Conservation (phyloP, 805 yeast genomes). For the Candida easanensis region DNA sequence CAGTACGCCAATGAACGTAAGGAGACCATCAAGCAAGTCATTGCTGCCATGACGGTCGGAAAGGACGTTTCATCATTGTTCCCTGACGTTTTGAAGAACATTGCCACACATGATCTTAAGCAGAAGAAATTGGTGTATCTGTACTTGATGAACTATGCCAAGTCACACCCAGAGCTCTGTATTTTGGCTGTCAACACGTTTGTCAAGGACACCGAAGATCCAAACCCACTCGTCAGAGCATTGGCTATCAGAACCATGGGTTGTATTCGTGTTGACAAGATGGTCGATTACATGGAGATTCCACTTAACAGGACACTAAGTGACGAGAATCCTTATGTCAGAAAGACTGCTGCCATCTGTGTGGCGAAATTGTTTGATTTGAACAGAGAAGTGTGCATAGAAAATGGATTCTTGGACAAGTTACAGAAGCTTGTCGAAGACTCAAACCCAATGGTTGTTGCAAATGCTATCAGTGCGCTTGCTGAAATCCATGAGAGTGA, state of each 20-base stretch:
- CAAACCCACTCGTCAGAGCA: conserved; percentile 93
- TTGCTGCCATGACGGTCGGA: conserved; percentile 97
- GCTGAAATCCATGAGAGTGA: conserved; percentile 77
- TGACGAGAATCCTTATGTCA: conserved; percentile 95
- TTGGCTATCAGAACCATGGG: conserved; percentile 99
- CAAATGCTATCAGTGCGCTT: conserved; percentile 85
- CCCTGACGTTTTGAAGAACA: conserved; percentile 94
- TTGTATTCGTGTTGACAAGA: conserved; percentile 90
- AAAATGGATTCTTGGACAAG: conserved; percentile 77
- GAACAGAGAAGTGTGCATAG: conserved; percentile 75
- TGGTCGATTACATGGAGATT: conserved; percentile 90
- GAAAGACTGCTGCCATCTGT: conserved; percentile 96
- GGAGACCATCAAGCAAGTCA: conserved; percentile 95
- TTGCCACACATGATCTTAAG: conserved; percentile 94
- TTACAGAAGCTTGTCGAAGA: conserved; percentile 72
- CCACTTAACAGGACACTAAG: conserved; percentile 81
- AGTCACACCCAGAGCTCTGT: conserved; percentile 91
- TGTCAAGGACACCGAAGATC: conserved; percentile 92
- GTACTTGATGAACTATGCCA: conserved; percentile 96
- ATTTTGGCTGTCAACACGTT: conserved; percentile 96
- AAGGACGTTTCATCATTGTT: conserved; percentile 93
- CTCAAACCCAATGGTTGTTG: conserved; percentile 95
- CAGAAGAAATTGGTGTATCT: conserved; percentile 94
- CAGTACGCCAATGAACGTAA: conserved; percentile 93
- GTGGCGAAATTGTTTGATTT: conserved; percentile 93